Base-by-base conservation (phyloP, 208 protist genomes). In the Crithidia mellificae region DNA sequence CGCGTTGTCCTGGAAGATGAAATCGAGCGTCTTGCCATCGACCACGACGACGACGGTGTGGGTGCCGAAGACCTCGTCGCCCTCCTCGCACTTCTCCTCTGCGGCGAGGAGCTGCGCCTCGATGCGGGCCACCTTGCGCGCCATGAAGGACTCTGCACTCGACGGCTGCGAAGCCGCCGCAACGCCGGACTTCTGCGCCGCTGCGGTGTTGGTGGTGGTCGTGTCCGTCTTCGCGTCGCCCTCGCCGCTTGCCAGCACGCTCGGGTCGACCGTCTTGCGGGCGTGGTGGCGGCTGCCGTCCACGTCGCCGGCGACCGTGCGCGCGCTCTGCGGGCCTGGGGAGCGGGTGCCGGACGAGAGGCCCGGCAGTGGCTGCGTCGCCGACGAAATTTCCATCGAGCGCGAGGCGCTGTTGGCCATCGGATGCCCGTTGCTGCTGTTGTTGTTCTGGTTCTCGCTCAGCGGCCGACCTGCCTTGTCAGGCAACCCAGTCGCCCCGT, bases 1-100 rank as follows among this genome's bases (percentile, higher is more conserved):
- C 11, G 67, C 61, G 32, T 72, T 34, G 63, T 88, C 75, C 9
- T 34, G 15, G 57, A 95, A 92, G 50, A 92, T 85, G 46, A 83
- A 64, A 68, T 94, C 83, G 34, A 95, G 68, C 17, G 88, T 90
- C 22, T 80, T 78, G 15, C 87, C 90, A 56, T 94, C 88, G 27
- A 94, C 81, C 5, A 94, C 90, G 22, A 95, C 20, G 36, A 92
- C 88, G 34, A 90, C 62, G 7, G 41, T 39, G 25, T 65, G 77
- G 6, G 46, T 58, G 29, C 52, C 49, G 54, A 65, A 52, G 22
- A 43, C 44, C 1, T 59, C 66, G 6, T 74, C 41, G 36, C 49
- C 63, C 22, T 61, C 67, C 15, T 17, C 27, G 36, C 74, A 81
- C 57, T 59, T 61, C 15, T 61, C 43, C 59, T 84, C 70, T 17